These are phyloP conservation scores for Coffea eugenioides DNA, from an alignment of 257 asterid genomes.

Conservation along the genomic window DNA sequence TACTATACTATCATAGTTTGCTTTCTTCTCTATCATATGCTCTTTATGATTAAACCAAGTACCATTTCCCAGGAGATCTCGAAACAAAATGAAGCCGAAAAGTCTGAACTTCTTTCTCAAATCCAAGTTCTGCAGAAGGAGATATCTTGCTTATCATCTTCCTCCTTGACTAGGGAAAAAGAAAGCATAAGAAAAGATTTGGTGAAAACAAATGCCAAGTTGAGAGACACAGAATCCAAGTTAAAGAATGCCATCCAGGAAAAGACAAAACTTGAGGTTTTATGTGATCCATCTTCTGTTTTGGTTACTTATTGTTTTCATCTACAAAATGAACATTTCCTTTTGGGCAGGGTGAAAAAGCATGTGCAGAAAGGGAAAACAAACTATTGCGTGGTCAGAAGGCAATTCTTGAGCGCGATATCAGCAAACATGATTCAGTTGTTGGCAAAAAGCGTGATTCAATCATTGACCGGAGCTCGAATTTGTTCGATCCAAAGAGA, in stretches of 20 bases:
- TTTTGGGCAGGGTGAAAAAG: constrained; percentile 75
- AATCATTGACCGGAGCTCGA: constrained; percentile 56
- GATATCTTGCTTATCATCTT: constrained; percentile 56
- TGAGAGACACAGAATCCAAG: constrained; percentile 83
- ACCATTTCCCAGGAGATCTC: constrained; percentile 50
- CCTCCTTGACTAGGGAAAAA: constrained; percentile 81
- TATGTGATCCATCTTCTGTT: constrained; percentile 12
- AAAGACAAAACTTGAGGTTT: constrained; percentile 95
- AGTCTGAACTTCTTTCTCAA: constrained; percentile 45
- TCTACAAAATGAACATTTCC: constrained; percentile 12
- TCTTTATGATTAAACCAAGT: constrained; percentile 26
- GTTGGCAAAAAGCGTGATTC: constrained; percentile 69
- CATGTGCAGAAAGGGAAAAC: constrained; percentile 77
- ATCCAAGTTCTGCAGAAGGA: constrained; percentile 66
- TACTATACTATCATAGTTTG: constrained; percentile 18
- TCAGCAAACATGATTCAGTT: constrained; percentile 65
- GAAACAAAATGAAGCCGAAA: constrained; percentile 56
- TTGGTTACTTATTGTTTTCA: constrained; percentile 13
- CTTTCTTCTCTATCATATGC: background rate
- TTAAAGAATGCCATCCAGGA: constrained; percentile 82
- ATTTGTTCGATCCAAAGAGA: constrained; percentile 59
- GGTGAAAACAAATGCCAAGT: constrained; percentile 78
- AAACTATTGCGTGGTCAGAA: constrained; percentile 70
- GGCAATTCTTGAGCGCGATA: constrained; percentile 84
- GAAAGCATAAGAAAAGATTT: constrained; percentile 82